Percentiles rank a stretch among this genome's conserved stretches.
Conservation (phyloP, 2,329 filamentous ascomycete species). For the Magnaporthales sp. region DNA sequence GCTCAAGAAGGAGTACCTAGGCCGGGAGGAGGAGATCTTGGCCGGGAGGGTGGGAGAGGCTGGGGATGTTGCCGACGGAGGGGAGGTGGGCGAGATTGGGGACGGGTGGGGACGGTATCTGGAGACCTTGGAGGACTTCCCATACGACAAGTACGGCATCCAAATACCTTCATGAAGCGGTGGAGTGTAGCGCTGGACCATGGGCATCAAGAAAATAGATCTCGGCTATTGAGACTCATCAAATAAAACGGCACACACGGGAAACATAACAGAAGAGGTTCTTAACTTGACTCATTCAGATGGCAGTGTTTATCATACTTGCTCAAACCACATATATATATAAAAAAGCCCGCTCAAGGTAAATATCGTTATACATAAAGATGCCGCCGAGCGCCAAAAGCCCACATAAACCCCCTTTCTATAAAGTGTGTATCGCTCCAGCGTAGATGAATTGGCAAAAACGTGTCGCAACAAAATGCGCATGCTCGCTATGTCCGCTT, state of each 20-base stretch:
- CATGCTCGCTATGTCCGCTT: background rate
- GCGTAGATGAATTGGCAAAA: background rate
- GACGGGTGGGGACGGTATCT: slow-evolving; percentile 56
- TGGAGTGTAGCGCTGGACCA: slow-evolving; percentile 4
- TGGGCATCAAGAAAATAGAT: background rate
- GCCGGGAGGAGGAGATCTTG: slow-evolving; percentile 71
- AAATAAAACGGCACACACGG: background rate
- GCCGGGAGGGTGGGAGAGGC: slow-evolving; percentile 72
- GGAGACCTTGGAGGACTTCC: slow-evolving; percentile 41
- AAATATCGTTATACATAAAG: background rate
- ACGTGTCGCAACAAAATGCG: background rate
- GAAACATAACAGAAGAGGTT: too few relatives aligned
- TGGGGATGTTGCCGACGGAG: slow-evolving; percentile 35
- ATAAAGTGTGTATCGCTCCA: background rate
- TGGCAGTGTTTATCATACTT: background rate
- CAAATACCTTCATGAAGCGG: slow-evolving; percentile 24
- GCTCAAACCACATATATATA: background rate
- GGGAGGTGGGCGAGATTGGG: slow-evolving; percentile 46
- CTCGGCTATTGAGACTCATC: background rate
- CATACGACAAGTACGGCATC: slow-evolving; percentile 52
- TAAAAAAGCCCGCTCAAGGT: background rate
- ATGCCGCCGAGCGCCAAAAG: background rate
- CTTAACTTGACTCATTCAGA: background rate
- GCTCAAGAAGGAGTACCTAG: slow-evolving; percentile 66
- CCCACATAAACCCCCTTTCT: background rate